Percentiles rank a stretch among this genome's conserved stretches.
phyloP scores from a whole-genome alignment of 1,284 basidiomycete species.

The Fomes fomentarius region DNA sequence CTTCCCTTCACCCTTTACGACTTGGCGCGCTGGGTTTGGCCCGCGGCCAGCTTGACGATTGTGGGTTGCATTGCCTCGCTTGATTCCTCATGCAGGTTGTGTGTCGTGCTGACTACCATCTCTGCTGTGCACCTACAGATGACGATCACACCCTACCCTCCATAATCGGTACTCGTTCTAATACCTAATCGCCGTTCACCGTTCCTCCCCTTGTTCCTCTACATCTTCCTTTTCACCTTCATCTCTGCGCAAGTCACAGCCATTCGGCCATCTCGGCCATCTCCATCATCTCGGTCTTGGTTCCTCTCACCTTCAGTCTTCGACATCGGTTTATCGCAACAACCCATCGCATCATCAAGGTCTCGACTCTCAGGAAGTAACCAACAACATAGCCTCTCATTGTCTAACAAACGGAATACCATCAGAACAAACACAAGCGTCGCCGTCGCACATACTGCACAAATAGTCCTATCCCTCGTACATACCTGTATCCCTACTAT shows the following conservation, averaged over 20 bases:
- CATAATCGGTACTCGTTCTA: conserved; percentile 21
- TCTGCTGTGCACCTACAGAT: conserved; percentile 11
- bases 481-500: conserved; percentile 14
- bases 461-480: not conserved
- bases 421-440: not conserved
- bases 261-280: not conserved
- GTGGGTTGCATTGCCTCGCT: conserved; percentile 10
- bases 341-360: not conserved
- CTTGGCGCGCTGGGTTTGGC: conserved; percentile 4
- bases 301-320: not conserved
- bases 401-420: conserved; percentile 5
- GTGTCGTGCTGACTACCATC: not conserved
- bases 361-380: no score
- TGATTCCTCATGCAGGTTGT: no score
- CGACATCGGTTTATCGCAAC: not conserved
- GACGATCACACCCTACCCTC: conserved; percentile 16
- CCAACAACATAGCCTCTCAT: conserved; percentile 5
- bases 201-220: no score
- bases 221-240: not conserved
- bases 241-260: not conserved
- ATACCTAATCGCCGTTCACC: conserved; percentile 5
- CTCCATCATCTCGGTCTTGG: not conserved
- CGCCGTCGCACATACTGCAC: not conserved
- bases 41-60: conserved; percentile 21
- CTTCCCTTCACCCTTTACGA: conserved; percentile 18